Base-by-base conservation (phyloP, 306 rosid species). In the Aeschynomene evenia region DNA sequence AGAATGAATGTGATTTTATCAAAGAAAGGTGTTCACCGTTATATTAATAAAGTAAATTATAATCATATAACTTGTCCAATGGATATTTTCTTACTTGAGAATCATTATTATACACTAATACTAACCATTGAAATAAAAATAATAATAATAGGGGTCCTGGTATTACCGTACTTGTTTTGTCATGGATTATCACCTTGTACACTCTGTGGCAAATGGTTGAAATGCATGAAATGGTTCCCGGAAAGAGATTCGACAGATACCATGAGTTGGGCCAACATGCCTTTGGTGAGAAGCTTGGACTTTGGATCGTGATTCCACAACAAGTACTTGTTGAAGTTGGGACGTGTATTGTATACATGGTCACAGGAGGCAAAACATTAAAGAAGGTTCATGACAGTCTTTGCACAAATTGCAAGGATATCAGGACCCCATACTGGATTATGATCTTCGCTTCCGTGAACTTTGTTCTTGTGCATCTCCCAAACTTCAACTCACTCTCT, bases 211-310 rank as follows among this genome's bases (percentile, higher is more conserved):
- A 93, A 77, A 86, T 90, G 96, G 97, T 93, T 11, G 87, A 90
- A 76, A 93, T 90, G 98, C 98, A 92, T 3, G 98, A 92, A 66
- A 89, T 90, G 93, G 86, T 89, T n/a, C 91, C 98, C 0, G 96
- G 96, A 4, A 83, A 70, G 80, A 77, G 98, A 57, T 82, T 89
- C 4, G 98, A 92, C 24, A 64, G 98, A 71, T 92, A 92, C 73
- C 98, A 92, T 49, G 96, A 92, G 65, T 71, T 92, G 54, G 98
- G 98, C 0, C 98, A 92, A 26, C 20, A 83, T 0, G 98, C 95
- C 1, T 92, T 92, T 15, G 98, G 98, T 3, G 80, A 80, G 12
- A 92, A 86, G 61, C 66, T 89, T 0, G 98, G 98, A 0, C 93
- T 92, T 0, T 92, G 87, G 82, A 75, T 90, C 1, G 96, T 92